Percentiles rank a stretch among this genome's conserved stretches.
Evolutionary conservation across 192 early-diverging fungal genomes (phyloP).

Genomic region (Coemansia sp.): DNA sequence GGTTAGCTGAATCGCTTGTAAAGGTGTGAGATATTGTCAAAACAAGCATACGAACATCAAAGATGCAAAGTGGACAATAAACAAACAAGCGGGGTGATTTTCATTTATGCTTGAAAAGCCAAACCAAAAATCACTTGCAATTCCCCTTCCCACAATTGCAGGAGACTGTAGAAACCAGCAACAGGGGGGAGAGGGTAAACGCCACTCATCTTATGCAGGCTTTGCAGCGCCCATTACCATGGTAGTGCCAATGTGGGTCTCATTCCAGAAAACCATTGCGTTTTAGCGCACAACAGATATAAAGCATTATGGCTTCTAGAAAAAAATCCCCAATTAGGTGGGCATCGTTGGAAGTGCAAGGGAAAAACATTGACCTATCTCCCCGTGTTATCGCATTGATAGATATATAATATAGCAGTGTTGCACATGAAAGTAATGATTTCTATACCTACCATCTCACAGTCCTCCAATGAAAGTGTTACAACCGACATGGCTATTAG

Average conservation of each 20-base stretch:
- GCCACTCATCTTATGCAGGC: slow-evolving; percentile 1
- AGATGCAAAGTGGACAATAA: not conserved
- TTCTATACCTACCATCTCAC: slow-evolving; percentile 46
- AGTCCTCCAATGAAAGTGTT: slow-evolving; percentile 51
- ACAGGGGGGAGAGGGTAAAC: not conserved
- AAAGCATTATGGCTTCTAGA: not conserved
- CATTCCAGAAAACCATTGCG: too few relatives aligned
- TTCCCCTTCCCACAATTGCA: not conserved
- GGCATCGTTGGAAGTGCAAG: too few relatives aligned
- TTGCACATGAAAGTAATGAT: not conserved
- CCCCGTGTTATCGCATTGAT: too few relatives aligned
- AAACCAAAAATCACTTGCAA: not conserved
- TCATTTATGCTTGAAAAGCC: not conserved
- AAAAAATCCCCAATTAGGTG: too few relatives aligned
- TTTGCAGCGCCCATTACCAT: slow-evolving; percentile 11
- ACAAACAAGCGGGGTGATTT: not conserved
- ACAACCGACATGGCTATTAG: slow-evolving; percentile 34
- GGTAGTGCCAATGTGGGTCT: slow-evolving; percentile 12
- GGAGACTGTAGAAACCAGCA: not conserved
- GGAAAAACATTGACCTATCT: too few relatives aligned
- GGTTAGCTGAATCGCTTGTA: too few relatives aligned
- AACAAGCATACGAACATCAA: not conserved
- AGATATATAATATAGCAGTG: not conserved
- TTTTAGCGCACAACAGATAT: not conserved
- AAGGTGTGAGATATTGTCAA: too few relatives aligned